These are phyloP conservation scores for Leishmania mexicana DNA, from an alignment of 208 protist genomes.

Conservation along the genomic window DNA sequence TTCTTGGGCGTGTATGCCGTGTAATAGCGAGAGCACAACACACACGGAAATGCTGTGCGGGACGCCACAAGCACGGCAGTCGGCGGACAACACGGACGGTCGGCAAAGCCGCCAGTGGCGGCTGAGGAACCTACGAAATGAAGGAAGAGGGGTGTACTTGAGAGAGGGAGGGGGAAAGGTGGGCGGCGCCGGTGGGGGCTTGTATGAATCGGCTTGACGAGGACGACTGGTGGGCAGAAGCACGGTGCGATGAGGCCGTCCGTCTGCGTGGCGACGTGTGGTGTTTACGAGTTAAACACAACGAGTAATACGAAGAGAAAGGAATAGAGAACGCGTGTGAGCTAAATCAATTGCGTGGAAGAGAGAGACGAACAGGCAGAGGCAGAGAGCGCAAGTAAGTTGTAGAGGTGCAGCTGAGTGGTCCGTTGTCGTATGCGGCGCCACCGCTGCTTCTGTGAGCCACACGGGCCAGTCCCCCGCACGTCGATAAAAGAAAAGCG, in stretches of 20 bases:
- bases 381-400: background rate
- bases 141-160: background rate
- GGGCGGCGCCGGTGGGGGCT: background rate
- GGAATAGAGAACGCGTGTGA: background rate
- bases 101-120: background rate
- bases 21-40: background rate
- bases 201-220: background rate
- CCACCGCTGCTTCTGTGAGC: background rate
- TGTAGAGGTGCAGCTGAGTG: background rate
- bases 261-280: background rate
- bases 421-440: background rate
- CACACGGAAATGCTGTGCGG: background rate
- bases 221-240: background rate
- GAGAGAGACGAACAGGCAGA: background rate
- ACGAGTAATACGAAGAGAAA: background rate
- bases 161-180: background rate
- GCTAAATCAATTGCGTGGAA: background rate
- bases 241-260: background rate
- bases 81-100: background rate
- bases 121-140: background rate
- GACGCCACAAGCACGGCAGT: background rate
- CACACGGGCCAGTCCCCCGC: background rate
- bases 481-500: background rate
- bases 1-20: background rate
- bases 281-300: background rate